Conservation (phyloP, 176 grass and related monocot genomes). For the Zizania latifolia region DNA sequence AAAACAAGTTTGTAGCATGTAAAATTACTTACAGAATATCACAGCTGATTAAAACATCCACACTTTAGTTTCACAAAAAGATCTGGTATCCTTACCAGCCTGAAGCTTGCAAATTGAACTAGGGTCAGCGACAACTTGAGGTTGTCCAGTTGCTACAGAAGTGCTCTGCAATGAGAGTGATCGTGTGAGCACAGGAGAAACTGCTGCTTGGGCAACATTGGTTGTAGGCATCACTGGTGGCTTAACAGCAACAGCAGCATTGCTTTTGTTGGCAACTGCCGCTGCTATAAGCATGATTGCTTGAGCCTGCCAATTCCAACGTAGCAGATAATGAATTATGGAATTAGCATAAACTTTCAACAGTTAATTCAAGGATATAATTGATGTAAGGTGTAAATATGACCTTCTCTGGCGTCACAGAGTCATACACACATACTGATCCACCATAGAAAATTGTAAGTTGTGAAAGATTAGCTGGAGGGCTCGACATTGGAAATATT, state of each 20-base stretch:
- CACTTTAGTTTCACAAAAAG: neutral
- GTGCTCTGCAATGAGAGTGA: conserved; percentile 81
- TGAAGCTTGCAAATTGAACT: conserved; percentile 72
- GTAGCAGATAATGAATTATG: neutral
- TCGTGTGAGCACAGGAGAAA: conserved; percentile 53
- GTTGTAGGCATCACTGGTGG: conserved; percentile 22
- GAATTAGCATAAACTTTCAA: conserved; percentile 10
- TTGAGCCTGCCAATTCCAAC: conserved; percentile 56
- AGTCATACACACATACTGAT: conserved; percentile 76
- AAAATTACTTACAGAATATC: neutral
- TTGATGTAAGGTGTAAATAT: neutral
- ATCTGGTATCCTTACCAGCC: conserved; percentile 52
- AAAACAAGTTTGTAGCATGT: neutral
- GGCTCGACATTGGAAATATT: conserved; percentile 35
- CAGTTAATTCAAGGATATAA: neutral
- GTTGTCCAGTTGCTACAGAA: conserved; percentile 44
- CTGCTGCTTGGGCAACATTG: conserved; percentile 2
- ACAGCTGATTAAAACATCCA: neutral
- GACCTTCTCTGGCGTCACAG: conserved; percentile 78
- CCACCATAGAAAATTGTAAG: conserved; percentile 92
- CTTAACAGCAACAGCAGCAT: conserved; percentile 18
- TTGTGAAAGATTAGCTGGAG: conserved; percentile 34
- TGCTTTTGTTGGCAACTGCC: conserved; percentile 42
- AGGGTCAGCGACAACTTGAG: conserved; percentile 40
- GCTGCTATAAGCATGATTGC: conserved; percentile 95